Conservation (phyloP, 345 rosid species). For the Geranium brycei region DNA sequence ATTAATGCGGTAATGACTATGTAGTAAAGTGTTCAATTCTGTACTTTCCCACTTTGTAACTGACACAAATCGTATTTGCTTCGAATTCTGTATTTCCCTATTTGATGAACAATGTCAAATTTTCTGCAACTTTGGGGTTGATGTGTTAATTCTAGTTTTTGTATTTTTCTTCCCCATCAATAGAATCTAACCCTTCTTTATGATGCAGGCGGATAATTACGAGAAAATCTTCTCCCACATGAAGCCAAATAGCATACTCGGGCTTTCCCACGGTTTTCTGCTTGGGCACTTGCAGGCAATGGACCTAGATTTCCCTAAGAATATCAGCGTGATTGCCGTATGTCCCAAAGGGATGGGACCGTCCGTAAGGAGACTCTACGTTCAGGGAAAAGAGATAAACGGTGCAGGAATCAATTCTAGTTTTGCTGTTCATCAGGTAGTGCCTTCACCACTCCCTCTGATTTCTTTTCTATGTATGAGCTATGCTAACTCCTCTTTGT, state of each 20-base stretch:
- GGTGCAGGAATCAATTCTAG: conserved; percentile 93
- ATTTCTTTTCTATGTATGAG: too few species aligned
- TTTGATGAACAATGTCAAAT: too few species aligned
- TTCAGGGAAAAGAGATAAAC: conserved; percentile 78
- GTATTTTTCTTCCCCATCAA: too few species aligned
- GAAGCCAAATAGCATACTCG: conserved; percentile 92
- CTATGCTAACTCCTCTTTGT: conserved; percentile 1
- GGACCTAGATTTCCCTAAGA: conserved; percentile 71
- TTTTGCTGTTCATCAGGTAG: conserved; percentile 81
- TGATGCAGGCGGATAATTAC: conserved; percentile 69
- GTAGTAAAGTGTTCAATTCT: too few species aligned
- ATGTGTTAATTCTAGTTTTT: too few species aligned
- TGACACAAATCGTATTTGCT: too few species aligned
- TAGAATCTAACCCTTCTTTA: background rate
- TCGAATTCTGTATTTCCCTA: too few species aligned
- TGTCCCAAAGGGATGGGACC: conserved; percentile 93
- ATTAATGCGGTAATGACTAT: too few species aligned
- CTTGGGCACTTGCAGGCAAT: conserved; percentile 68
- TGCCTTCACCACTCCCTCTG: background rate
- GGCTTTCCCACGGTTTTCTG: conserved; percentile 89
- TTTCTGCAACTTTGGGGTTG: too few species aligned
- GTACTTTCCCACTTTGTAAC: too few species aligned
- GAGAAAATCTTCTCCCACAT: conserved; percentile 71
- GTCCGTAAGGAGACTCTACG: conserved; percentile 80
- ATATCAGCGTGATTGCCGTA: conserved; percentile 69